These are phyloP conservation scores for Phytophthora crassamura DNA, from an alignment of 352 stramenopile genomes.

Conservation along the genomic window DNA sequence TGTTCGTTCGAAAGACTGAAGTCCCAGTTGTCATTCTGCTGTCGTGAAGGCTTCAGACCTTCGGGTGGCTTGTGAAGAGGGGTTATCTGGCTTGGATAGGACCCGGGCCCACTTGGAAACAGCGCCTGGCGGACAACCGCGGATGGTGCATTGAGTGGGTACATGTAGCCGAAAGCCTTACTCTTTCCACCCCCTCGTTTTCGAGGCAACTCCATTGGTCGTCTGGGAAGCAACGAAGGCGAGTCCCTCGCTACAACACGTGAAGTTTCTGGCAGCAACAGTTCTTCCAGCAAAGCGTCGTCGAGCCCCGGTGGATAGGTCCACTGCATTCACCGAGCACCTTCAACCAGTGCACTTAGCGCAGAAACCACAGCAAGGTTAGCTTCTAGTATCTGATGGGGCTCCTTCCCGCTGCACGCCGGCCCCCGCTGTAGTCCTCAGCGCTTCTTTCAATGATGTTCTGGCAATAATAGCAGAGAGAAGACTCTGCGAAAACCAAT, in stretches of 20 bases:
- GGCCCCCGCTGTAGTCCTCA: too few relatives aligned
- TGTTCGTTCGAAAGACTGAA: conserved; percentile 29
- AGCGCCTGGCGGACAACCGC: conserved; percentile 49
- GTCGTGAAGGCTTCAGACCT: conserved; percentile 13
- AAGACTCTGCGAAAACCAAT: not conserved
- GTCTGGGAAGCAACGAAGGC: not conserved
- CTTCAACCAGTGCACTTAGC: not conserved
- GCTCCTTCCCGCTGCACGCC: too few relatives aligned
- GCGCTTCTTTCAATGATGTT: not conserved
- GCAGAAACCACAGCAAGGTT: conserved; percentile 1
- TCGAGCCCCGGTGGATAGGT: conserved; percentile 18
- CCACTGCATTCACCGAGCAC: conserved; percentile 30
- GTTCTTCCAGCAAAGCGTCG: conserved; percentile 47
- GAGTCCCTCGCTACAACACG: conserved; percentile 8
- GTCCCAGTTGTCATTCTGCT: conserved; percentile 12
- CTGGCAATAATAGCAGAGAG: conserved; percentile 26
- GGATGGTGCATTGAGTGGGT: conserved; percentile 40
- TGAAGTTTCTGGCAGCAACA: conserved; percentile 39
- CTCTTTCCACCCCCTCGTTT: conserved; percentile 38
- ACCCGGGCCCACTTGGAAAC: conserved; percentile 49
- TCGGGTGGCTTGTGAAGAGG: conserved; percentile 35
- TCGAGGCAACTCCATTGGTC: conserved; percentile 18
- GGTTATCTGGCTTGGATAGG: conserved; percentile 48
- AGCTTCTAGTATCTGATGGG: not conserved
- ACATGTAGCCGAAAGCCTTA: conserved; percentile 42